phyloP scores from a whole-genome alignment of 192 early-diverging fungal species.

The Coemansia sp. region DNA sequence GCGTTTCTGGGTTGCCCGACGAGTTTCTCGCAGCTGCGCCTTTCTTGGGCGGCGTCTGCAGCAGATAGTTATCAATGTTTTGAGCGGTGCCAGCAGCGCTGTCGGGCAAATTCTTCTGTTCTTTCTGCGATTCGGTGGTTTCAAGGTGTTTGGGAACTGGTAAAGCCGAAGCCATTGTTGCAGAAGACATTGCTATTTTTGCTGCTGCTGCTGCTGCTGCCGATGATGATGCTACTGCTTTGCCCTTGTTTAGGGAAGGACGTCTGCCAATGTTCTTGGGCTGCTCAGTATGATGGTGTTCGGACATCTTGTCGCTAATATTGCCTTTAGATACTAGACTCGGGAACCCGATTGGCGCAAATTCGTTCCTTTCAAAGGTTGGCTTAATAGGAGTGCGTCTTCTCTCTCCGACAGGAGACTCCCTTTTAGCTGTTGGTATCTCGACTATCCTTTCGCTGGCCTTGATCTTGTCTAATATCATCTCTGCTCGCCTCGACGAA shows the following conservation, averaged over 20 bases:
- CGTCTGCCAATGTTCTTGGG: no score
- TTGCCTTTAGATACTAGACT: slow-evolving; percentile 12
- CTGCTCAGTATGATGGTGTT: background rate
- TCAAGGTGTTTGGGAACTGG: no score
- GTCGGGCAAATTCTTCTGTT: background rate
- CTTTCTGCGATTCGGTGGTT: no score
- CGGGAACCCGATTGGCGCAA: slow-evolving; percentile 26
- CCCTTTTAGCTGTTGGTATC: background rate
- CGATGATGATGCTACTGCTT: slow-evolving; percentile 1
- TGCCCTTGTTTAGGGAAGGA: background rate
- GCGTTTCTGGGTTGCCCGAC: background rate
- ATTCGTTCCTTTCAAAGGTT: slow-evolving; percentile 27
- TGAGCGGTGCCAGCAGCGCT: background rate
- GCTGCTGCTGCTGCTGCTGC: no score
- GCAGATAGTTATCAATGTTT: background rate
- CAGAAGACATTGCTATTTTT: no score
- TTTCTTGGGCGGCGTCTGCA: background rate
- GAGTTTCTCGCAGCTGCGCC: background rate
- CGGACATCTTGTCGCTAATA: background rate
- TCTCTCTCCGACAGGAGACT: background rate
- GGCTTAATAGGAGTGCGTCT: slow-evolving; percentile 15
- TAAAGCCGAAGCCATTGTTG: no score
- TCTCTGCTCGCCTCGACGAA: slow-evolving; percentile 24
- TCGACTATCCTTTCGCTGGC: background rate
- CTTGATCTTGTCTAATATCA: slow-evolving; percentile 37